These are phyloP conservation scores for Eremochloa ophiuroides DNA, from an alignment of 176 grass and related monocot species.

Conservation along the genomic window DNA sequence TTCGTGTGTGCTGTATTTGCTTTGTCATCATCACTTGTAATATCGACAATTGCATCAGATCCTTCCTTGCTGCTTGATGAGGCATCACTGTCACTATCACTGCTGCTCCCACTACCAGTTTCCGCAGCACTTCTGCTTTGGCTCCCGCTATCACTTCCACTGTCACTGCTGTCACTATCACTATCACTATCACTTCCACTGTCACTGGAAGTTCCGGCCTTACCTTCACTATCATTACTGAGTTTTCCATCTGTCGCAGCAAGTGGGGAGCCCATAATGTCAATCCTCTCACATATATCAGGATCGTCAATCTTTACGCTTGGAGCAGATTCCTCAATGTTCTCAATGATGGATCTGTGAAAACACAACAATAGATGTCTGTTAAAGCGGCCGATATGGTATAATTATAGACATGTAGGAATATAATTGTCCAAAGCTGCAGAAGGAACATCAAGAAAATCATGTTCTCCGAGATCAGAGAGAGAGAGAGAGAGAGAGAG, in stretches of 20 bases:
- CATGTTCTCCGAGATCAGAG: not conserved
- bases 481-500: not conserved
- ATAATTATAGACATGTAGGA: slow-evolving; percentile 39
- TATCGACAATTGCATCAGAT: slow-evolving; percentile 90
- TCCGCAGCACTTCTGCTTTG: slow-evolving; percentile 66
- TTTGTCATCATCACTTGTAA: slow-evolving; percentile 82
- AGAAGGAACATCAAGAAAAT: slow-evolving; percentile 1
- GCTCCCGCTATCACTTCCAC: slow-evolving; percentile 81
- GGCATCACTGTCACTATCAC: slow-evolving; percentile 85
- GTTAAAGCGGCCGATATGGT: slow-evolving; percentile 29
- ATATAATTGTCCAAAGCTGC: not conserved
- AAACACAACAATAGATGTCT: slow-evolving; percentile 22
- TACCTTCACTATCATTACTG: slow-evolving; percentile 65
- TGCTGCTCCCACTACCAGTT: slow-evolving; percentile 75
- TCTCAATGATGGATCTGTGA: slow-evolving; percentile 41
- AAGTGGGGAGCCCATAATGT: slow-evolving; percentile 45
- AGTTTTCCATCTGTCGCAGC: slow-evolving; percentile 34
- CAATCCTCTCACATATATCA: slow-evolving; percentile 55
- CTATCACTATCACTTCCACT: slow-evolving; percentile 84
- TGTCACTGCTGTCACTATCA: slow-evolving; percentile 91
- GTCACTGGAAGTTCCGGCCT: slow-evolving; percentile 67
- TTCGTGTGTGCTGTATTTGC: slow-evolving; percentile 37
- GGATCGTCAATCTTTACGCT: slow-evolving; percentile 51
- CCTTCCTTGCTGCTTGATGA: slow-evolving; percentile 89
- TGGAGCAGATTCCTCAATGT: slow-evolving; percentile 51